Conservation (phyloP, 2,329 filamentous ascomycete genomes). For the Orbilia brochopaga region DNA sequence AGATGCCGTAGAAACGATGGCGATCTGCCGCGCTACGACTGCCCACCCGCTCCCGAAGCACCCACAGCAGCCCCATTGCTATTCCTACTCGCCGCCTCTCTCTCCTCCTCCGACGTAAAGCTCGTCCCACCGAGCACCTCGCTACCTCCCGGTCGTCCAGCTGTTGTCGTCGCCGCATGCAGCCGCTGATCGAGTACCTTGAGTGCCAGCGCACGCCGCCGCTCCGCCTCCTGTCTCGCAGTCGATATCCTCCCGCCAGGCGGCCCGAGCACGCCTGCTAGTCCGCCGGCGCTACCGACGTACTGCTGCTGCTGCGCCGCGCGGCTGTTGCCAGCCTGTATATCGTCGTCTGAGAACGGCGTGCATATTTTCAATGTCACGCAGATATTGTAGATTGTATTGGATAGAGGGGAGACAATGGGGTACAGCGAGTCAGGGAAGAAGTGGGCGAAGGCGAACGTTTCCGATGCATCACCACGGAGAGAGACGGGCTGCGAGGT, state of each 20-base stretch:
- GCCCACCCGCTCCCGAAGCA: background rate
- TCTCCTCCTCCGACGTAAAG: constrained; percentile 41
- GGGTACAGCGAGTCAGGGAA: constrained; percentile 86
- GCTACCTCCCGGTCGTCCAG: constrained; percentile 54
- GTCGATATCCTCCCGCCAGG: constrained; percentile 54
- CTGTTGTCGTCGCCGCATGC: constrained; percentile 74
- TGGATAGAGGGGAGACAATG: constrained; percentile 73
- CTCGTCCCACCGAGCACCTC: constrained; percentile 52
- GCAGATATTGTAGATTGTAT: constrained; percentile 75
- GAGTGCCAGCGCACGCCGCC: constrained; percentile 83
- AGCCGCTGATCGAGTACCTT: constrained; percentile 91
- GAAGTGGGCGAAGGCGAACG: constrained; percentile 93
- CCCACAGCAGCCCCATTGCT: constrained; percentile 1
- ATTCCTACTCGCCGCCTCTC: constrained; percentile 15
- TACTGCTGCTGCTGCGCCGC: constrained; percentile 65
- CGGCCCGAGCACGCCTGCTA: constrained; percentile 56
- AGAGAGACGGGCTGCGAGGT: constrained; percentile 68
- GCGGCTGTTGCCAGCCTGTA: constrained; percentile 74
- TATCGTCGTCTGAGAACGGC: constrained; percentile 81
- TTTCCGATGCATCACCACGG: constrained; percentile 91
- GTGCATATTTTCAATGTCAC: constrained; percentile 79
- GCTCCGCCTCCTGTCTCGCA: constrained; percentile 87
- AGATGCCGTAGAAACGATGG: constrained; percentile 29
- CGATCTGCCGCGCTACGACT: constrained; percentile 25
- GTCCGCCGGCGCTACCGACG: constrained; percentile 58